phyloP scores from a whole-genome alignment of 208 protist species.

The Zelonia costaricensis region DNA sequence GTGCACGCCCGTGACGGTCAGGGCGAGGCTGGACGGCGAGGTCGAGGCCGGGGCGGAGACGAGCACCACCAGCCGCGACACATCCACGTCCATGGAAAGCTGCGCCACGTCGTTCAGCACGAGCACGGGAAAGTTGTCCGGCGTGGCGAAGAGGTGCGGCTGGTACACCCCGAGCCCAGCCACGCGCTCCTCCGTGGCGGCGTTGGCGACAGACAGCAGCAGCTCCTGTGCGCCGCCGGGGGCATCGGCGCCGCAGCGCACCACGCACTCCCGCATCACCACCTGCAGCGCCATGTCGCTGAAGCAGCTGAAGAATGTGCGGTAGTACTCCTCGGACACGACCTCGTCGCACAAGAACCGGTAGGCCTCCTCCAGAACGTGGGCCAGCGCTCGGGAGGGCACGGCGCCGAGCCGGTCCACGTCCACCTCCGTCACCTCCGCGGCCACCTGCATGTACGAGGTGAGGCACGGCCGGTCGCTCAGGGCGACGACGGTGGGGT shows the following conservation, averaged over 20 bases:
- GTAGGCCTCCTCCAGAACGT: conserved; percentile 12
- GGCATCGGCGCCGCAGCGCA: conserved; percentile 12
- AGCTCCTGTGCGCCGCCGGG: conserved; percentile 3
- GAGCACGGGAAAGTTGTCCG: conserved; percentile 25
- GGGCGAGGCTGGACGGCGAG: conserved; percentile 8
- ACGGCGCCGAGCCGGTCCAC: conserved; percentile 23
- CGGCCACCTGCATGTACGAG: conserved; percentile 46
- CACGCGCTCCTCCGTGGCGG: conserved; percentile 11
- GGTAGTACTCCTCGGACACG: conserved; percentile 44
- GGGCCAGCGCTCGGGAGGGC: conserved; percentile 14
- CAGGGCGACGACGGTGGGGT: conserved; percentile 16
- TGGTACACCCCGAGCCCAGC: conserved; percentile 11
- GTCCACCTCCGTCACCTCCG: conserved; percentile 22
- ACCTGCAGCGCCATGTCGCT: conserved; percentile 53
- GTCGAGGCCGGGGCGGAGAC: neutral
- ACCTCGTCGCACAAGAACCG: conserved; percentile 40
- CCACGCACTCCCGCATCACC: conserved; percentile 29
- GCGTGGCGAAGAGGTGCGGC: conserved; percentile 10
- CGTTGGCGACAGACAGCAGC: conserved; percentile 16
- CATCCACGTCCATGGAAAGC: conserved; percentile 22
- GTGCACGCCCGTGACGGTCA: conserved; percentile 15
- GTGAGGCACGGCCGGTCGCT: conserved; percentile 37
- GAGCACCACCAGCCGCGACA: conserved; percentile 5
- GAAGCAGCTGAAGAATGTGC: conserved; percentile 62
- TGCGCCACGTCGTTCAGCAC: conserved; percentile 17